These are phyloP conservation scores for Elasticomyces elasticus DNA, from an alignment of 495 filamentous ascomycete genomes.

Conservation along the genomic window DNA sequence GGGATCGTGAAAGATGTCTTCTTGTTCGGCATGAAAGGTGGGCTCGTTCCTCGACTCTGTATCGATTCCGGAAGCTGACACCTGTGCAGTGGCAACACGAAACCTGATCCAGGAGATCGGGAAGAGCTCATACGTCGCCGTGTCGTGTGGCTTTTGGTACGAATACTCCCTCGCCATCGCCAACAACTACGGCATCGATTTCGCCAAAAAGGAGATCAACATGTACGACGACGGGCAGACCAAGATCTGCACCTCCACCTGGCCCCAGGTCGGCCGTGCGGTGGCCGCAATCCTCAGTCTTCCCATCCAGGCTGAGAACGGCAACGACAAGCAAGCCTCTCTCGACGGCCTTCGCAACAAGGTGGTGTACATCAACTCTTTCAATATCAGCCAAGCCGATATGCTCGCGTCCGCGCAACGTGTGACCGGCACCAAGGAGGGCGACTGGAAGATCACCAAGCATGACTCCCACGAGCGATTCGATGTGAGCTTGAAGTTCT, in stretches of 20 bases:
- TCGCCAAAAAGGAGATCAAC: conserved; percentile 35
- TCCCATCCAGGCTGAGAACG: conserved; percentile 34
- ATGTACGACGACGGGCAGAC: conserved; percentile 11
- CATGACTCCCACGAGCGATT: conserved; percentile 38
- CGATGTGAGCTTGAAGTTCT: conserved; percentile 34
- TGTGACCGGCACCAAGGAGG: conserved; percentile 41
- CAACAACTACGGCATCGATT: conserved; percentile 39
- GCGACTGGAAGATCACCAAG: conserved; percentile 46
- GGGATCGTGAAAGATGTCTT: neutral
- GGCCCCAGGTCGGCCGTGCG: conserved; percentile 37
- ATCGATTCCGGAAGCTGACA: neutral
- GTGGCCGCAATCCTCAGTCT: conserved; percentile 25
- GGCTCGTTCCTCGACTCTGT: neutral
- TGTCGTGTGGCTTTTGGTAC: conserved; percentile 43
- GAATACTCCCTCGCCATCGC: conserved; percentile 38
- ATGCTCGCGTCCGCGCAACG: conserved; percentile 41
- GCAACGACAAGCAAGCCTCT: conserved; percentile 15
- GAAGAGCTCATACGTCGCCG: neutral
- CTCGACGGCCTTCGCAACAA: neutral
- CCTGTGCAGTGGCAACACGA: neutral
- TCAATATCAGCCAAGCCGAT: conserved; percentile 38
- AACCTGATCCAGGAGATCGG: conserved; percentile 31
- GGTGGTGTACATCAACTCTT: conserved; percentile 33
- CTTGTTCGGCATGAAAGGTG: conserved; percentile 1
- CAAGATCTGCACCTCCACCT: conserved; percentile 31